Base-by-base conservation (phyloP, 306 rosid genomes). In the Cicer bijugum region DNA sequence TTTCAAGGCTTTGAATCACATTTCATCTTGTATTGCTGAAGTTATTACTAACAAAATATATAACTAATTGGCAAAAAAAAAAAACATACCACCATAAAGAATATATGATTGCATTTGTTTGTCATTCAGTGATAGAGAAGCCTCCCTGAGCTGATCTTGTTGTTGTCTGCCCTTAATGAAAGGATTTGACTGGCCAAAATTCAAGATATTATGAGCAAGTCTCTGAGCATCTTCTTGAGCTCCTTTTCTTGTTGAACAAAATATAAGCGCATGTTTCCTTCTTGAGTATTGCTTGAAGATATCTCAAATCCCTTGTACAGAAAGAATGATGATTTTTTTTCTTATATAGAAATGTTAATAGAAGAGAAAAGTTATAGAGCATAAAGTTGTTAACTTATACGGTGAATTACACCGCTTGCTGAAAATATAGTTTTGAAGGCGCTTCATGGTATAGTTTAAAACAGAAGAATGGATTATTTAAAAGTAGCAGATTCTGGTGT, bases 221-320 rank as follows among this genome's bases (percentile, higher is more conserved):
- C 89, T 71, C 77, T 93, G 98, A 75, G 98, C 98, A 58, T 92
- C 98, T 88, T 93, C 98, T 82, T 93, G 98, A 55, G 98, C 98
- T 71, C 98, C 98, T 83, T 91, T 93, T 84, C 98, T 88, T 75
- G 98, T 93, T 72, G 98, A 91, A 78, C 98, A 93, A 84, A 93
- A 93, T 44, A 93, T 78, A 79, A 93, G 88, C 0, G 96, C 98
- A 51, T 97, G 87, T 84, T 89, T 89, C 47, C 97, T 96, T 86
- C 86, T 89, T 38, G 98, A 89, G 85, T 83, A 85, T 79, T 89
- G 97, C 98, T 89, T 93, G 78, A 93, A 92, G 70, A 91, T 81
- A 89, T 93, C 98, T 93, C 88, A 77, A 47, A 85, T 69, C 78
- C 83, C 12, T 53, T 84, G 56, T 48, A 66, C 51, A 64, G 43